phyloP scores from a whole-genome alignment of 305 asterid genomes.

The Rubia peregrina region DNA sequence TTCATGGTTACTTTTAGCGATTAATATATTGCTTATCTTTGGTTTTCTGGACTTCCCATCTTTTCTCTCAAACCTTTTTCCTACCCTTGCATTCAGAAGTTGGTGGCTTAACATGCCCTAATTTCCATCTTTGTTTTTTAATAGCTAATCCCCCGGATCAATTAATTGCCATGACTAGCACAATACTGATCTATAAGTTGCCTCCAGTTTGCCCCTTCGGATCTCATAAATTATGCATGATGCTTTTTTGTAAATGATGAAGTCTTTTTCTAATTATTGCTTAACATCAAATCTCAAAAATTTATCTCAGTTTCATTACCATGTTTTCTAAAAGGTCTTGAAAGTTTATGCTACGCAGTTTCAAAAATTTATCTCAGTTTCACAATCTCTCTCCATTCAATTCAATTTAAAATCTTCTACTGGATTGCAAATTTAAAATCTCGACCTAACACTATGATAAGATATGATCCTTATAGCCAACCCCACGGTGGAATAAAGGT shows the following conservation, averaged over 20 bases:
- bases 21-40: not conserved
- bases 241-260: too few species aligned
- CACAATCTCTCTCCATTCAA: not conserved
- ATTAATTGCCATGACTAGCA: not conserved
- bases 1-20: not conserved
- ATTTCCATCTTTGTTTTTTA: not conserved
- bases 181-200: not conserved
- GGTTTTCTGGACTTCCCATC: not conserved
- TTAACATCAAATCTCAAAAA: too few species aligned
- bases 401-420: not conserved
- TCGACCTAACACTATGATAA: not conserved
- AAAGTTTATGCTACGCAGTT: too few species aligned
- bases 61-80: not conserved
- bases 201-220: conserved; percentile 1
- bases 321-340: too few species aligned
- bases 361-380: too few species aligned
- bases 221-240: conserved; percentile 2
- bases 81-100: not conserved
- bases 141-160: not conserved
- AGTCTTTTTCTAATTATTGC: not conserved
- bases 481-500: not conserved
- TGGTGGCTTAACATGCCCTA: not conserved
- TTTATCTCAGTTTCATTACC: too few species aligned
- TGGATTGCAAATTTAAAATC: not conserved
- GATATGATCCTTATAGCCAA: not conserved